Percentiles rank a stretch among this genome's conserved stretches.
Evolutionary conservation across 202 grass and related monocot species (phyloP).

Genomic region (Eragrostis tef): DNA sequence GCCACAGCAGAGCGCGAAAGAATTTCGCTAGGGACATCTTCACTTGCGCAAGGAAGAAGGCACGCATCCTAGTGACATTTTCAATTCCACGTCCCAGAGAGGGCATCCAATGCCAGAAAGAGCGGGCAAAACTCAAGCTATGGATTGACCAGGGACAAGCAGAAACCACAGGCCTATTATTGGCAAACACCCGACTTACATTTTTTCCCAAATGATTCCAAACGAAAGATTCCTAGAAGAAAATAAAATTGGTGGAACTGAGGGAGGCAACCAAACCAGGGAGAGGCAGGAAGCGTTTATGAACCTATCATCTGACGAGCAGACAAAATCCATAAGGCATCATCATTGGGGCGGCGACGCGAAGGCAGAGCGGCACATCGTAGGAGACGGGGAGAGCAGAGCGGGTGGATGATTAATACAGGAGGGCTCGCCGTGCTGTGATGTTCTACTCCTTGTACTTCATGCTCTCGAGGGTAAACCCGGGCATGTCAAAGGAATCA

Average conservation of each 20-base stretch:
- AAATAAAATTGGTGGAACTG: neutral
- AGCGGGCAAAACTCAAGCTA: neutral
- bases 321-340: conserved; percentile 29
- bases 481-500: conserved; percentile 89
- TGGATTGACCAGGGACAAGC: neutral
- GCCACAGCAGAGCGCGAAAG: neutral
- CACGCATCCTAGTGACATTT: too few species aligned
- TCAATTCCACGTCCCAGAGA: neutral
- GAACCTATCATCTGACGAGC: conserved; percentile 2
- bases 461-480: conserved; percentile 86
- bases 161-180: conserved; percentile 34
- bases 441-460: conserved; percentile 85
- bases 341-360: neutral
- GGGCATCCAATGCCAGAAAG: neutral
- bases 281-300: neutral
- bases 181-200: conserved; percentile 34
- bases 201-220: conserved; percentile 10
- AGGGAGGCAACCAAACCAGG: neutral
- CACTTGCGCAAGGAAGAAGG: neutral
- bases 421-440: neutral
- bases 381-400: neutral
- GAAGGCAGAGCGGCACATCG: neutral
- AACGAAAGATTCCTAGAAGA: neutral
- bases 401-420: conserved; percentile 11
- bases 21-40: neutral